Percentiles rank a stretch among this genome's conserved stretches.
These are phyloP conservation scores for Calendula officinalis DNA, from an alignment of 129 eudicot species.

Conservation along the genomic window DNA sequence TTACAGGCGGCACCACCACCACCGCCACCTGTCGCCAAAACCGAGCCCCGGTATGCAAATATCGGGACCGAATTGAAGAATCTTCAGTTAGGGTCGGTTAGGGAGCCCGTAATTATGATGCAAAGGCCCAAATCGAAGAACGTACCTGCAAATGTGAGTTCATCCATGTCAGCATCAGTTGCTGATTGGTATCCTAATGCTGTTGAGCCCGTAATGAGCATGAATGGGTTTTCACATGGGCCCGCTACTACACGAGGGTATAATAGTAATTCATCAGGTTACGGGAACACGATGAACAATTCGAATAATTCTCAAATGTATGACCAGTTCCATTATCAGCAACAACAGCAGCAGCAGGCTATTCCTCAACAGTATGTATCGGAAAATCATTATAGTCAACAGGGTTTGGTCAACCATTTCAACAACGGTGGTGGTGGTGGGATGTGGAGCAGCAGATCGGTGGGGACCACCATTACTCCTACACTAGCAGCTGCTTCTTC, in stretches of 20 bases:
- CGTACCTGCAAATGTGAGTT: constrained; percentile 31
- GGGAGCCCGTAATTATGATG: constrained; percentile 72
- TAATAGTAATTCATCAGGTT: constrained; percentile 26
- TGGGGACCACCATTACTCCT: constrained; percentile 47
- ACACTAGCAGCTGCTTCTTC: constrained; percentile 78
- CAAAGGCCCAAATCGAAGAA: constrained; percentile 66
- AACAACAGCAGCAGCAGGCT: constrained; percentile 27
- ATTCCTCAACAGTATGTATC: neutral
- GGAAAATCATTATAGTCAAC: constrained; percentile 37
- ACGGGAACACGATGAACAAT: constrained; percentile 22
- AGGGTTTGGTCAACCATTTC: constrained; percentile 4
- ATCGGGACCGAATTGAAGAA: constrained; percentile 51
- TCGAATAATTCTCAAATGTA: constrained; percentile 33
- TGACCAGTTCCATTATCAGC: constrained; percentile 46
- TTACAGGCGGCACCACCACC: constrained; percentile 17
- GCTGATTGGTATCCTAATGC: constrained; percentile 48
- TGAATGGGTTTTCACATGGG: constrained; percentile 44
- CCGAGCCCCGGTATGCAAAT: constrained; percentile 42
- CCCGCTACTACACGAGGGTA: constrained; percentile 51
- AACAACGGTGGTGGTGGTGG: constrained; percentile 51
- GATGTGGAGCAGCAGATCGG: constrained; percentile 46
- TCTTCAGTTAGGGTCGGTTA: constrained; percentile 59
- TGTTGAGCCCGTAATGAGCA: constrained; percentile 34
- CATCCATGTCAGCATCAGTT: constrained; percentile 44
- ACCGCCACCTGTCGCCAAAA: constrained; percentile 48